Conservation (phyloP, 305 asterid species). For the Ajuga reptans region DNA sequence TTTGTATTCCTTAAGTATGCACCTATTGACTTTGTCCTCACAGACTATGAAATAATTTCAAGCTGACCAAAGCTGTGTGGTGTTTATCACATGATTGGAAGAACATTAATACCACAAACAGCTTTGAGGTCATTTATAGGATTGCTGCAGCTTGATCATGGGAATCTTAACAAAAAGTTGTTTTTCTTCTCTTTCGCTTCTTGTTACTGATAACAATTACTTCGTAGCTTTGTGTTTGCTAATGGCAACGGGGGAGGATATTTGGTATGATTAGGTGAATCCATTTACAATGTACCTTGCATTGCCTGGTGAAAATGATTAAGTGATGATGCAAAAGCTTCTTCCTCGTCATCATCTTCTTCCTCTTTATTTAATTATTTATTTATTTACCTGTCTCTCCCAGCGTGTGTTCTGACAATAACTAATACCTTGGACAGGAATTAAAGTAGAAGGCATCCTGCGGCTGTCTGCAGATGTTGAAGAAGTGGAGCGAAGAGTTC, state of each 20-base stretch:
- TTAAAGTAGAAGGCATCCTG: slow-evolving; percentile 81
- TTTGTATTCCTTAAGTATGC: background rate
- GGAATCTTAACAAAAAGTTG: background rate
- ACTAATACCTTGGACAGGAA: slow-evolving; percentile 43
- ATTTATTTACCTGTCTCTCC: no score
- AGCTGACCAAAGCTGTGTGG: background rate
- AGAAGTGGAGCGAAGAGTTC: slow-evolving; percentile 90
- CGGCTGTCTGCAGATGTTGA: slow-evolving; percentile 95
- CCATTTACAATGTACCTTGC: slow-evolving; percentile 6
- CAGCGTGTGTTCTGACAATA: slow-evolving; percentile 19
- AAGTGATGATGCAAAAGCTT: background rate
- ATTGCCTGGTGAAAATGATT: slow-evolving; percentile 11
- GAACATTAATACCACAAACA: background rate
- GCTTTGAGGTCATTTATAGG: background rate
- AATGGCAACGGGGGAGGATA: slow-evolving; percentile 14
- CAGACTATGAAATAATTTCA: background rate
- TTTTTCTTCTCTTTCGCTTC: background rate
- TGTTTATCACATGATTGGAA: slow-evolving; percentile 1
- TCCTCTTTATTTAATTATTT: no score
- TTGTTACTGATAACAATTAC: background rate
- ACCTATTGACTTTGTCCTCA: slow-evolving; percentile 4
- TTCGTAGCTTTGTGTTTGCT: slow-evolving; percentile 11
- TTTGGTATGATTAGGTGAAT: slow-evolving; percentile 22
- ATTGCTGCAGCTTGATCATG: background rate
- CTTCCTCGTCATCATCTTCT: slow-evolving; percentile 6